These are phyloP conservation scores for Trichoderma asperellum DNA, from an alignment of 2,329 filamentous ascomycete species.

Conservation along the genomic window DNA sequence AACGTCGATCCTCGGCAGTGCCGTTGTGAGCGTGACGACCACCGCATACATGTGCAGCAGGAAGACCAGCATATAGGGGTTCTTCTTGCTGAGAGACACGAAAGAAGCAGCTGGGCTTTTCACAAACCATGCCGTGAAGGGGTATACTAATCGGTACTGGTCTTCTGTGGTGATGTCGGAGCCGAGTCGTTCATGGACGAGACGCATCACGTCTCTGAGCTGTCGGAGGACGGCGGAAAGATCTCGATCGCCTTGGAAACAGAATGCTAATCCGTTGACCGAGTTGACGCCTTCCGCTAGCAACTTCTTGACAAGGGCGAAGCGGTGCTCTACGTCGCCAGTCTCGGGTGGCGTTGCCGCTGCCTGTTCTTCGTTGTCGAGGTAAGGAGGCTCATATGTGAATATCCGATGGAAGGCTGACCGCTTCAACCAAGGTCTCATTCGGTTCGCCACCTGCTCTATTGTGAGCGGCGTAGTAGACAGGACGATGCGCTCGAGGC, in stretches of 20 bases:
- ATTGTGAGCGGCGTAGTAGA: conserved; percentile 1
- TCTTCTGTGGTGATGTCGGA: conserved; percentile 15
- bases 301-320: neutral
- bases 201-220: conserved; percentile 19
- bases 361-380: neutral
- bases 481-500: conserved; percentile 1
- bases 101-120: conserved; percentile 15
- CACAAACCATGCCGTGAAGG: conserved; percentile 19
- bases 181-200: conserved; percentile 19
- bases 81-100: conserved; percentile 18
- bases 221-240: conserved; percentile 9
- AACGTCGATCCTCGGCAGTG: conserved; percentile 1
- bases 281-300: conserved; percentile 2
- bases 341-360: neutral
- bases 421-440: conserved; percentile 17
- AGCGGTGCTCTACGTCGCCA: neutral
- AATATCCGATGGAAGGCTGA: conserved; percentile 11
- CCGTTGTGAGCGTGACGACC: conserved; percentile 4
- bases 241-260: conserved; percentile 20
- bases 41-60: conserved; percentile 17
- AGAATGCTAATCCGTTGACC: neutral
- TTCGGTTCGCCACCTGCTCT: conserved; percentile 12
- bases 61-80: conserved; percentile 6
- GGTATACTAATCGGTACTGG: conserved; percentile 18
- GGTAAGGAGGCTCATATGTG: neutral